Base-by-base conservation (phyloP, 1,284 basidiomycete genomes). In the Apiotrichum laibachii region DNA sequence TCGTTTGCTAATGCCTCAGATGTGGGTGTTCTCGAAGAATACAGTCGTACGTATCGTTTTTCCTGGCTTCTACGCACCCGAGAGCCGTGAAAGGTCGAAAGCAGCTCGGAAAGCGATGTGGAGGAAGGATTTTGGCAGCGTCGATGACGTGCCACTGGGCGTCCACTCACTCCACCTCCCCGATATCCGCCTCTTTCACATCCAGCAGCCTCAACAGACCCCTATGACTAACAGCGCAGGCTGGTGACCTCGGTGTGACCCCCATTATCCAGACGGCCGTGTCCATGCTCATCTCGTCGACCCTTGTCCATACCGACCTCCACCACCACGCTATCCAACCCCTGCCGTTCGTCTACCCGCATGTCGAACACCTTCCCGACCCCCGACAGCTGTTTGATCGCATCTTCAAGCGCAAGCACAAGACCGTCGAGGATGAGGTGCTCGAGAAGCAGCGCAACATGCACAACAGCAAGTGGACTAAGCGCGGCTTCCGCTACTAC, bases 201-300 rank as follows among this genome's bases (percentile, higher is more conserved):
- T 31, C 26, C 26, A 31, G 26, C 26, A 31, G 26, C 26, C 26
- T 31, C 26, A 31, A 31, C 26, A 31, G 26, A 31, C 26, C 26
- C 9, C 21, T 46, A 8, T 31, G 21, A 31, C 45, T 44, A 11
- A 46, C 22, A 15, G 26, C 22, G 4, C n/a, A n/a, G 34, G 71
- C 77, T 8, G 77, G 77, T 37, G 77, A 78, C 55, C 68, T 79
- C 7, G 78, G 78, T 21, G 77, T 79, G 5, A 78, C 78, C 15
- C 73, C 74, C 2, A 70, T 79, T 55, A 76, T 79, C 56, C 75
- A 78, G 59, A 72, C 69, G 31, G 55, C 69, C 50, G 67, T 65
- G 11, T 72, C 73, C 26, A 78, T 79, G 77, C 59, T 78, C 61
- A 79, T 79, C 63, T 72, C 77, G 12, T 67, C 76, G 12, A 76